These are phyloP conservation scores for Rhododendron ferrugineum DNA, from an alignment of 148 eudicot species.

Conservation along the genomic window DNA sequence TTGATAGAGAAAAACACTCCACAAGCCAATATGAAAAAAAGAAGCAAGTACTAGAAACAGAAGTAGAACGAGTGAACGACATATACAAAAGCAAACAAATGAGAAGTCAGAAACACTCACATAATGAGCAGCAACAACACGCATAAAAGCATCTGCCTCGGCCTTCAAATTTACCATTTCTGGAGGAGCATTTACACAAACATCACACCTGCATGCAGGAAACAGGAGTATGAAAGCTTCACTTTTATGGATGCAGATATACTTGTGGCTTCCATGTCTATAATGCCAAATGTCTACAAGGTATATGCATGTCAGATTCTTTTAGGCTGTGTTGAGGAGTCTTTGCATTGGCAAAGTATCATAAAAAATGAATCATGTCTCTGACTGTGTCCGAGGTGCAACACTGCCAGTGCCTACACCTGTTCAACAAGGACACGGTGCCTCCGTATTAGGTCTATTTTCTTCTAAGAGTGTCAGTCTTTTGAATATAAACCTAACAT, in stretches of 20 bases:
- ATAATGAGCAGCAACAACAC: constrained; percentile 47
- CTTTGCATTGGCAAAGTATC: neutral
- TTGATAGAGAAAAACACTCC: neutral
- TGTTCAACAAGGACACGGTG: neutral
- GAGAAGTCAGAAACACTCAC: constrained; percentile 23
- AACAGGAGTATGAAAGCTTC: neutral
- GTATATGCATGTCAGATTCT: neutral
- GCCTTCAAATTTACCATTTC: constrained; percentile 51
- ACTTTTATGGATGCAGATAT: neutral
- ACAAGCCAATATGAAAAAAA: neutral
- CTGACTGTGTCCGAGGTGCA: neutral
- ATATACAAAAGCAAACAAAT: neutral
- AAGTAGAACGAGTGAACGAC: neutral
- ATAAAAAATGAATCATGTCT: neutral
- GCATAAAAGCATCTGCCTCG: constrained; percentile 59
- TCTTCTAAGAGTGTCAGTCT: neutral
- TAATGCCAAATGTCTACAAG: neutral
- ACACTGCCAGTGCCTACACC: neutral
- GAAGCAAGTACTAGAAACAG: neutral
- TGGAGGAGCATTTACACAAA: constrained; percentile 71
- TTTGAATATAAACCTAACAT: neutral
- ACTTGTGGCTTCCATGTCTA: neutral
- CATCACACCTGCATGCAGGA: constrained; percentile 50
- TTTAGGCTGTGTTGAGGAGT: neutral
- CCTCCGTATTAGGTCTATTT: neutral